A percentile compares a stretch with the other conserved stretches of the same genome.
Evolutionary conservation across 805 yeast species (phyloP).

Genomic region (Candida nitratophila): DNA sequence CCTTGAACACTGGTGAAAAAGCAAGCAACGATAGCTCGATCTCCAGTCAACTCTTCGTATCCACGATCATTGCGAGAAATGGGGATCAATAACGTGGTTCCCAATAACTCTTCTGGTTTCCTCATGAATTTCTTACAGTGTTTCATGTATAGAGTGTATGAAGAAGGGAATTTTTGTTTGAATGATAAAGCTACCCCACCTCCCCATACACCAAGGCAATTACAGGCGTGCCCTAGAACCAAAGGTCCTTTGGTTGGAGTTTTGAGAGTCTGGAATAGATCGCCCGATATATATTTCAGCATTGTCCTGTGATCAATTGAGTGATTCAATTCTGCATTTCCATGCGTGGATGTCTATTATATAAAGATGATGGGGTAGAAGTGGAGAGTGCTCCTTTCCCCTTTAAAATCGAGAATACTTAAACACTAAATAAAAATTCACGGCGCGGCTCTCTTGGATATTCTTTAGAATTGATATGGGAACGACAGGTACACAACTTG

Average conservation of each 20-base stretch:
- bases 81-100: conserved; percentile 44
- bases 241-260: conserved; percentile 24
- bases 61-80: conserved; percentile 26
- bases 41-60: conserved; percentile 17
- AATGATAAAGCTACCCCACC: conserved; percentile 72
- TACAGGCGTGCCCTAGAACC: conserved; percentile 72
- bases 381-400: too few species aligned
- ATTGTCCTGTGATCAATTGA: too few species aligned
- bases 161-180: conserved; percentile 44
- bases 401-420: too few species aligned
- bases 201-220: conserved; percentile 76
- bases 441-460: too few species aligned
- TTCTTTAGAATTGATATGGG: too few species aligned
- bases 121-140: conserved; percentile 29
- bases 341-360: too few species aligned
- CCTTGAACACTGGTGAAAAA: conserved; percentile 64
- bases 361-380: too few species aligned
- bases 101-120: conserved; percentile 35
- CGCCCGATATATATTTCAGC: conserved; percentile 45
- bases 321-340: too few species aligned
- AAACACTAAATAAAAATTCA: too few species aligned
- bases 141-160: conserved; percentile 41
- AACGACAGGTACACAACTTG: too few species aligned
- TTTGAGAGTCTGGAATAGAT: conserved; percentile 35
- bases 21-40: conserved; percentile 44